Evolutionary conservation across 1,284 basidiomycete species (phyloP).

Genomic region (Ustilago vetiveriae): DNA sequence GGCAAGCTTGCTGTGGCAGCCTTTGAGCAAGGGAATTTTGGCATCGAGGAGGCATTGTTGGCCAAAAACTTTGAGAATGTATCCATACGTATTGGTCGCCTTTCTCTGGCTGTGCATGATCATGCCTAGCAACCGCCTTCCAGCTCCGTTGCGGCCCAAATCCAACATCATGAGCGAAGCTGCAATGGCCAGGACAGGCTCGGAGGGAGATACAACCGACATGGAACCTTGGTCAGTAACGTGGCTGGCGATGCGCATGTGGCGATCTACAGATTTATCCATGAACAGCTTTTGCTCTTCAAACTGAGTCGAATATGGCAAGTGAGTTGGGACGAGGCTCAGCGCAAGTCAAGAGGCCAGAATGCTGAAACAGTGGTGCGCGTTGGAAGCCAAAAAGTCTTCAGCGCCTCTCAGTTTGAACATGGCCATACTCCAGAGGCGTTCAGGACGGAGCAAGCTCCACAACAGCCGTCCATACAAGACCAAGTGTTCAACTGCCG

Average conservation of each 20-base stretch:
- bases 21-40: constrained; percentile 1
- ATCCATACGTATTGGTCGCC: not conserved
- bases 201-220: constrained; percentile 6
- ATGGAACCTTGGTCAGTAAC: not conserved
- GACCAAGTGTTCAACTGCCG: not conserved
- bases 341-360: constrained; percentile 11
- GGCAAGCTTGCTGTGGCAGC: constrained; percentile 10
- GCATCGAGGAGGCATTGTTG: constrained; percentile 1
- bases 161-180: constrained; percentile 11
- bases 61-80: not conserved
- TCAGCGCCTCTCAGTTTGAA: not conserved
- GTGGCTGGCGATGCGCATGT: constrained; percentile 16
- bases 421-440: constrained; percentile 5
- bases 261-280: constrained; percentile 1
- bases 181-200: constrained; percentile 23
- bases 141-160: no score
- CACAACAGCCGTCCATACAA: constrained; percentile 28
- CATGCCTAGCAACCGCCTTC: no score
- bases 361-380: constrained; percentile 1
- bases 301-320: not conserved
- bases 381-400: not conserved
- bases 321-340: not conserved
- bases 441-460: not conserved
- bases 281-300: not conserved
- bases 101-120: no score